Evolutionary conservation across 768 basidiomycete species (phyloP).

Genomic region (Leccinellum albellum): DNA sequence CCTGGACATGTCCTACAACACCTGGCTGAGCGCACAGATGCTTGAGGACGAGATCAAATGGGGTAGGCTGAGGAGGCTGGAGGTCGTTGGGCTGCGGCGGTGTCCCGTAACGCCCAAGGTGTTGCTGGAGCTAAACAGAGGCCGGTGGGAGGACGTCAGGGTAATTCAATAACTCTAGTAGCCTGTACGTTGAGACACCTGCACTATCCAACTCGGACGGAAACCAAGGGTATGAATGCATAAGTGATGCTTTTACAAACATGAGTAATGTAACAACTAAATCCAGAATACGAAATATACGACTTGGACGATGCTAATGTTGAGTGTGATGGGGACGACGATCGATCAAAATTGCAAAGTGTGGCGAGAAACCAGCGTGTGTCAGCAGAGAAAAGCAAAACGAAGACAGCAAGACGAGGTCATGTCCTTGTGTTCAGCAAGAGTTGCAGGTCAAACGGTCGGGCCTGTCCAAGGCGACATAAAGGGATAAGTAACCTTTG

Average conservation of each 20-base stretch:
- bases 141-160: slow-evolving; percentile 63
- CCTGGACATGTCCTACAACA: slow-evolving; percentile 68
- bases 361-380: neutral
- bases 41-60: slow-evolving; percentile 52
- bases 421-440: slow-evolving; percentile 49
- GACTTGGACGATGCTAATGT: slow-evolving; percentile 16
- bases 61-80: slow-evolving; percentile 51
- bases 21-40: slow-evolving; percentile 38
- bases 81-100: slow-evolving; percentile 52
- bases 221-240: neutral
- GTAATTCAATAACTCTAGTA: slow-evolving; percentile 38
- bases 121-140: slow-evolving; percentile 47
- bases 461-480: slow-evolving; percentile 32
- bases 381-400: neutral
- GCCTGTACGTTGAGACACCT: neutral
- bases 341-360: neutral
- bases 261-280: slow-evolving; percentile 28
- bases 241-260: slow-evolving; percentile 14
- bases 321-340: neutral
- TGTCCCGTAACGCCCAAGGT: slow-evolving; percentile 47
- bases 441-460: slow-evolving; percentile 50
- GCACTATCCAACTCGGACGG: neutral
- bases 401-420: slow-evolving; percentile 12
- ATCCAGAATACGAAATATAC: slow-evolving; percentile 13
- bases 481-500: neutral